Base-by-base conservation (phyloP, 495 filamentous ascomycete species). In the Penicillium flavigenum region DNA sequence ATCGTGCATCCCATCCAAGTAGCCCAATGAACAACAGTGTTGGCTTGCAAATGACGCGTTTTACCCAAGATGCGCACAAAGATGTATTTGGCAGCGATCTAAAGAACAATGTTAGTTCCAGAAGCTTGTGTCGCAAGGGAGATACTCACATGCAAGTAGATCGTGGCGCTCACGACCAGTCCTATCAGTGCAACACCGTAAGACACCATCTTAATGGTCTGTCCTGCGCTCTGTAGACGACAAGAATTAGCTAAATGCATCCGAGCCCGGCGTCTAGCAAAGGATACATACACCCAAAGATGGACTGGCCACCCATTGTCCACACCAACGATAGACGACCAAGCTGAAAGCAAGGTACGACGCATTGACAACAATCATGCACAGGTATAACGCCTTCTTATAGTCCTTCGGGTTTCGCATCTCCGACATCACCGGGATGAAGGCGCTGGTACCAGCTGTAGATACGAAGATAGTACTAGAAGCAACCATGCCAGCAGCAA, bases 121-220 rank as follows among this genome's bases (percentile, higher is more conserved):
- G 2, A 5, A 26, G 0, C 3, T 16, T 24, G 1, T 3, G 10
- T 7, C 10, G 10, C 19, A 5, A 16, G n/a, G 1, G 31, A 36
- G 16, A 17, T 34, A 36, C 58, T 53, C 7, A 80, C 76, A 44
- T 81, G 77, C 61, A 81, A 81, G 65, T 88, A 86, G 60, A 91
- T 82, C 31, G 87, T 82, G 44, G 81, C 67, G 11, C 62, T 64
- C 26, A 76, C 59, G 31, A 78, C 58, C 11, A 75, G 55, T 16
- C 87, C 88, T 0, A 88, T 83, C 10, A 89, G 67, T 10, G 87
- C 89, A 51, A 93, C 73, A 24, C 89, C 89, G 62, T 88, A 95
- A 4, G 88, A 83, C 16, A 74, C 63, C 71, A 88, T 88, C 57
- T 85, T 82, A 16, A 92, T 60, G 0, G 80, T 58, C 8, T 72